Conservation (phyloP, 1,284 basidiomycete genomes). For the Athelia psychrophila region DNA sequence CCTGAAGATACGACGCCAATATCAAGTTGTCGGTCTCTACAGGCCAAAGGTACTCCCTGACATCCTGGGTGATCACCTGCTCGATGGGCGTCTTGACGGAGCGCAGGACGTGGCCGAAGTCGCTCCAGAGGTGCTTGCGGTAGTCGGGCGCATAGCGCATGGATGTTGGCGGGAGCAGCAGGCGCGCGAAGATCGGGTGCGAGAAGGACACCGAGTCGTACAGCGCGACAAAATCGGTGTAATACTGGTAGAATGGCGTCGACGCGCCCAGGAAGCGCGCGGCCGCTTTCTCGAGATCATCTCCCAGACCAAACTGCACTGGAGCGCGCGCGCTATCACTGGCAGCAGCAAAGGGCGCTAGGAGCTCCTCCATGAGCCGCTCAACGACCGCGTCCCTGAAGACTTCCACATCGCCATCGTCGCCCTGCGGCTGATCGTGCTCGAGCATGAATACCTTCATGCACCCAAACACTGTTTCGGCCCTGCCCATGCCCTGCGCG, state of each 20-base stretch:
- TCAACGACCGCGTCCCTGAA: constrained; percentile 66
- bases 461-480: constrained; percentile 68
- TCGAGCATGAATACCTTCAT: constrained; percentile 98
- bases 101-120: constrained; percentile 62
- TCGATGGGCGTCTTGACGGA: constrained; percentile 51
- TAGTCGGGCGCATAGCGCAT: constrained; percentile 84
- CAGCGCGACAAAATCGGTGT: constrained; percentile 86
- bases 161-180: constrained; percentile 77
- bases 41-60: constrained; percentile 70
- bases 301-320: constrained; percentile 14
- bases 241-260: constrained; percentile 91
- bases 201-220: constrained; percentile 92
- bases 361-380: constrained; percentile 53
- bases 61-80: constrained; percentile 43
- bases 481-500: constrained; percentile 41
- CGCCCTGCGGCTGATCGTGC: constrained; percentile 57
- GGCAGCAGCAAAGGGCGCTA: constrained; percentile 48
- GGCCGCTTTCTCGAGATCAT: constrained; percentile 59
- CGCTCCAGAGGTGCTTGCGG: constrained; percentile 82
- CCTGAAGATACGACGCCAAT: constrained; percentile 57
- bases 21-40: constrained; percentile 68
- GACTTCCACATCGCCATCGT: constrained; percentile 57
- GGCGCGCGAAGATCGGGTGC: constrained; percentile 71
- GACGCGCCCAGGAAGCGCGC: constrained; percentile 59
- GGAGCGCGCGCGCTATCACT: constrained; percentile 13